A percentile compares a stretch with the other conserved stretches of the same genome.
These are phyloP conservation scores for Myxozyma vanderwaltii DNA, from an alignment of 805 yeast genomes.

Conservation along the genomic window DNA sequence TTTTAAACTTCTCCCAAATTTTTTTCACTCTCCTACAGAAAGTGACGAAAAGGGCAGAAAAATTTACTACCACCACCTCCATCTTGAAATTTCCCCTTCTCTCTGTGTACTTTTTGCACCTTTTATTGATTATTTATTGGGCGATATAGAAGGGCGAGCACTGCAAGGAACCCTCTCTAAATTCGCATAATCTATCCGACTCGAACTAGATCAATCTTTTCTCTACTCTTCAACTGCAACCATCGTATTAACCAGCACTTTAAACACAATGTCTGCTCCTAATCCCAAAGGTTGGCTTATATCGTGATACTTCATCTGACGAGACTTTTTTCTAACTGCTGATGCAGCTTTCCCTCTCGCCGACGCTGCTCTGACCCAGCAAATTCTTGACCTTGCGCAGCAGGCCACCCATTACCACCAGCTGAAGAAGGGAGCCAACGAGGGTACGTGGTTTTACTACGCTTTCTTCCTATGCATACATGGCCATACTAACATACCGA, in stretches of 20 bases:
- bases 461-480: background rate
- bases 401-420: conserved; percentile 98
- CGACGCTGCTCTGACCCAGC: conserved; percentile 92
- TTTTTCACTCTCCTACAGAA: background rate
- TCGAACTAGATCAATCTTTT: background rate
- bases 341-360: conserved; percentile 96
- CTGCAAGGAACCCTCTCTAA: conserved; percentile 43
- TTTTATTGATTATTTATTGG: background rate
- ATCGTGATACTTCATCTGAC: background rate
- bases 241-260: background rate
- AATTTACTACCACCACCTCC: background rate
- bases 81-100: background rate
- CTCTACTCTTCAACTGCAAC: background rate
- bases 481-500: background rate
- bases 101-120: background rate
- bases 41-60: background rate
- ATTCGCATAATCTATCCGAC: conserved; percentile 4
- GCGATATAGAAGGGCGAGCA: conserved; percentile 41
- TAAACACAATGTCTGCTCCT: conserved; percentile 68
- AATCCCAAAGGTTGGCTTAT: conserved; percentile 90
- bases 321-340: background rate
- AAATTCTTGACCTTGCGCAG: conserved; percentile 95
- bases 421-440: conserved; percentile 99
- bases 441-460: conserved; percentile 65
- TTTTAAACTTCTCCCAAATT: background rate